Base-by-base conservation (phyloP, 2,329 filamentous ascomycete genomes). In the Talaromyces sp. region DNA sequence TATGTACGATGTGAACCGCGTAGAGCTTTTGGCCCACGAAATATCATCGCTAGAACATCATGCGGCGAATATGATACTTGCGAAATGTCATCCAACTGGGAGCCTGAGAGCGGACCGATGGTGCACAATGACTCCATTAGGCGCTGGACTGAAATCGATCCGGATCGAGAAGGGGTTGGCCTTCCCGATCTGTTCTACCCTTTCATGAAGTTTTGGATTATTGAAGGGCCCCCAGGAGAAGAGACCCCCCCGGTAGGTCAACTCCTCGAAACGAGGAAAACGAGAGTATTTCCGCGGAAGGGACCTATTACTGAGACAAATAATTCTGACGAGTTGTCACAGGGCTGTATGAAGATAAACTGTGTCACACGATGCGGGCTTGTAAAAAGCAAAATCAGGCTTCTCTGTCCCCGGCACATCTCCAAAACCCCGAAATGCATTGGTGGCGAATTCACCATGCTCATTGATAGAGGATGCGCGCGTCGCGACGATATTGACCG, bases 341-440 rank as follows among this genome's bases (percentile, higher is more conserved):
- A 62, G 60, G 47, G 60, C 22, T 62, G 60, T 11, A 62, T 62
- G 47, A 62, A 54, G 16, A 62, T 62, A 13, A 62, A 62, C 11
- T 62, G 60, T 13, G 59, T 65, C 33, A 65, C 63, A 19, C 61
- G 54, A 56, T 65, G 63, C 24, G 63, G 63, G 6, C 31, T 65
- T n/a, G 58, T 65, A 7, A 61, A 65, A 19, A 56, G 27, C 33
- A 60, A 59, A 22, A 57, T 61, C 31, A 50, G 50, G 2, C 41
- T 65, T 5, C 27, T 65, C 13, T 65, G 63, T 9, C 19, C 60
- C 8, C 41, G 37, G 10, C 63, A 65, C 31, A 62, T 61, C 24
- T 61, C 39, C 35, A 62, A 54, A n/a, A 62, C 31, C 7, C 47
- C 47, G 10, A 62, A 62, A 31, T 62, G 60, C 14, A 54, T 62